A percentile compares a stretch with the other conserved stretches of the same genome.
Conservation (phyloP, 2,329 filamentous ascomycete species). For the Leptographium galeiforme region DNA sequence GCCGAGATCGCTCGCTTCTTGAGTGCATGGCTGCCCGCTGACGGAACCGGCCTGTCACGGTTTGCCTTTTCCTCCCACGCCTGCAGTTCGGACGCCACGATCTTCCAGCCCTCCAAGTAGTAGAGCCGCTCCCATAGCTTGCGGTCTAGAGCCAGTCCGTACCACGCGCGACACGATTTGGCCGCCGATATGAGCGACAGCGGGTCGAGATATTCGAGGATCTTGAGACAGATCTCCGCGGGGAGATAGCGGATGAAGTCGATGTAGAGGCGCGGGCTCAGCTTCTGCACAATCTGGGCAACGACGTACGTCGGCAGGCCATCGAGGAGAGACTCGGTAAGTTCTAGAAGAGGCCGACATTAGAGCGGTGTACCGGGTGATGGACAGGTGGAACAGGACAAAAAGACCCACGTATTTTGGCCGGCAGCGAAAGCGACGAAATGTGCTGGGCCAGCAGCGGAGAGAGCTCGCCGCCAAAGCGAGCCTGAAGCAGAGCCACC, state of each 20-base stretch:
- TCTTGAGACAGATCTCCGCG: constrained; percentile 78
- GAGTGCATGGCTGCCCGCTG: constrained; percentile 34
- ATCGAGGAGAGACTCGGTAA: constrained; percentile 65
- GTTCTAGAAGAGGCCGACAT: constrained; percentile 37
- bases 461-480: constrained; percentile 30
- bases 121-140: constrained; percentile 80
- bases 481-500: constrained; percentile 17
- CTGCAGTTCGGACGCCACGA: constrained; percentile 50
- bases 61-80: constrained; percentile 51
- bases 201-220: constrained; percentile 76
- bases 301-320: constrained; percentile 70
- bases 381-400: background rate
- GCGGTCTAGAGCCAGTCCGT: constrained; percentile 65
- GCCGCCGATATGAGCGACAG: constrained; percentile 68
- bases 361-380: background rate
- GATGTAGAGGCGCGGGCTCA: constrained; percentile 78
- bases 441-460: constrained; percentile 37
- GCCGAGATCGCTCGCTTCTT: constrained; percentile 41
- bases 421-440: constrained; percentile 27
- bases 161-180: constrained; percentile 69
- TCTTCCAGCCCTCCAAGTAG: constrained; percentile 72
- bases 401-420: constrained; percentile 7
- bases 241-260: constrained; percentile 81
- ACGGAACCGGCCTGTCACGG: constrained; percentile 28
- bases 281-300: constrained; percentile 63